Percentiles rank a stretch among this genome's conserved stretches.
phyloP scores from a whole-genome alignment of 192 early-diverging fungal species.

The Coemansia sp. region DNA sequence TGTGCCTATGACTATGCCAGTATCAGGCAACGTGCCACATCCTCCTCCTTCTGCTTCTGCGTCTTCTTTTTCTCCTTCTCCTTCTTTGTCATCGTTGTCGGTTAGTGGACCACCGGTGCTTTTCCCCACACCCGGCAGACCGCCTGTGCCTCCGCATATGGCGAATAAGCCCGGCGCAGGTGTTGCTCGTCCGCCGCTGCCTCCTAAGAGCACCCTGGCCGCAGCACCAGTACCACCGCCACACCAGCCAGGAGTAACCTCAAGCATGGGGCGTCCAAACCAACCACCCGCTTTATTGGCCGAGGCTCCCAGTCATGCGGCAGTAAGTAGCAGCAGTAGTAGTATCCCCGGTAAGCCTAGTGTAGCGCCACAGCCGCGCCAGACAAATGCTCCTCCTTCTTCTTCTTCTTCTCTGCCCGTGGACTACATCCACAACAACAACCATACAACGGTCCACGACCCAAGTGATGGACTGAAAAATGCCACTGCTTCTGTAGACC shows the following conservation, averaged over 20 bases:
- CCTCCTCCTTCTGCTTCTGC: background rate
- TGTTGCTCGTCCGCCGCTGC: background rate
- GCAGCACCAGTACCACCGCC: background rate
- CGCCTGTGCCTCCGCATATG: conserved; percentile 13
- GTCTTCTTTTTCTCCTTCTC: too few relatives aligned
- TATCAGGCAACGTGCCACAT: conserved; percentile 2
- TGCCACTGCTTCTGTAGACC: conserved; percentile 29
- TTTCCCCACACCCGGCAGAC: conserved; percentile 3
- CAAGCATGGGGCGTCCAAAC: background rate
- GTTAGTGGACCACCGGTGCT: conserved; percentile 1
- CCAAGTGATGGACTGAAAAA: background rate
- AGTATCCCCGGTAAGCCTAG: conserved; percentile 36
- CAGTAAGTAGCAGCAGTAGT: conserved; percentile 1
- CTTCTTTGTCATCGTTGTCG: too few relatives aligned
- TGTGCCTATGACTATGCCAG: conserved; percentile 7
- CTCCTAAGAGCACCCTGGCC: background rate
- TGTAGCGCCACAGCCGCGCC: conserved; percentile 21
- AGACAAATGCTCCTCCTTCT: conserved; percentile 20
- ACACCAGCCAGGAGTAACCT: background rate
- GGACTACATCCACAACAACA: too few relatives aligned
- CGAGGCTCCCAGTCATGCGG: background rate
- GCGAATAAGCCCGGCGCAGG: background rate
- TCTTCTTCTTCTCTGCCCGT: conserved; percentile 10
- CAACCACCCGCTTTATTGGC: background rate
- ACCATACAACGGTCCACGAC: too few relatives aligned